Conservation (phyloP, 768 basidiomycete species). For the Dendrothele bispora region DNA sequence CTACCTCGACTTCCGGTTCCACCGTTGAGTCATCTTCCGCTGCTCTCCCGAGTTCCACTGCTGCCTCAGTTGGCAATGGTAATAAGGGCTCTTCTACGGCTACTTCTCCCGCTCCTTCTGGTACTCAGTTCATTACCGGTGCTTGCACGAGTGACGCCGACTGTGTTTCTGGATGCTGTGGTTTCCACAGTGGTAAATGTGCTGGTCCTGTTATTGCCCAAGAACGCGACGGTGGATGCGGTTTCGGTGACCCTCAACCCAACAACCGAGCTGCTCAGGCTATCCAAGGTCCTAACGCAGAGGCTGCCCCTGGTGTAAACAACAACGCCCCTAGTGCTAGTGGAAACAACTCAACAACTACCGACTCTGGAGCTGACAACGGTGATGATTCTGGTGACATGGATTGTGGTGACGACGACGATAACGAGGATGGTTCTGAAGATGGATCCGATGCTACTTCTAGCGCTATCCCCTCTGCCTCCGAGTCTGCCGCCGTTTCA, state of each 20-base stretch:
- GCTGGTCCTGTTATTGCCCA: too few species aligned
- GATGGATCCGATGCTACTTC: background rate
- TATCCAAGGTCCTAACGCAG: too few species aligned
- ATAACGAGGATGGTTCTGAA: background rate
- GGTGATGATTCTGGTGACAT: conserved; percentile 2
- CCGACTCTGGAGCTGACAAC: background rate
- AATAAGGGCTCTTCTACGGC: too few species aligned
- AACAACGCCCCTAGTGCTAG: too few species aligned
- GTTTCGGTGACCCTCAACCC: too few species aligned
- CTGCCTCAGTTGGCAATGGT: background rate
- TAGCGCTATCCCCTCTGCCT: background rate
- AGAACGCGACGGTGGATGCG: too few species aligned
- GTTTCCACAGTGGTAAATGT: too few species aligned
- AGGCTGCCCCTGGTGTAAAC: too few species aligned
- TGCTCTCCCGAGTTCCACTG: background rate
- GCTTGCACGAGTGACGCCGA: background rate
- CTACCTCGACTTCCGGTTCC: background rate
- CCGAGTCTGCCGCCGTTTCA: background rate
- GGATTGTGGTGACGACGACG: background rate
- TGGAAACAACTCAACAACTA: too few species aligned
- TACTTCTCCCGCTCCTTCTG: background rate
- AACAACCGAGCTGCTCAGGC: too few species aligned
- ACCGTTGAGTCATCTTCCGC: conserved; percentile 1
- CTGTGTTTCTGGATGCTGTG: too few species aligned
- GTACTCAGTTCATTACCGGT: too few species aligned